Base-by-base conservation (phyloP, 805 yeast species). In the Yarrowia yakushimensis region DNA sequence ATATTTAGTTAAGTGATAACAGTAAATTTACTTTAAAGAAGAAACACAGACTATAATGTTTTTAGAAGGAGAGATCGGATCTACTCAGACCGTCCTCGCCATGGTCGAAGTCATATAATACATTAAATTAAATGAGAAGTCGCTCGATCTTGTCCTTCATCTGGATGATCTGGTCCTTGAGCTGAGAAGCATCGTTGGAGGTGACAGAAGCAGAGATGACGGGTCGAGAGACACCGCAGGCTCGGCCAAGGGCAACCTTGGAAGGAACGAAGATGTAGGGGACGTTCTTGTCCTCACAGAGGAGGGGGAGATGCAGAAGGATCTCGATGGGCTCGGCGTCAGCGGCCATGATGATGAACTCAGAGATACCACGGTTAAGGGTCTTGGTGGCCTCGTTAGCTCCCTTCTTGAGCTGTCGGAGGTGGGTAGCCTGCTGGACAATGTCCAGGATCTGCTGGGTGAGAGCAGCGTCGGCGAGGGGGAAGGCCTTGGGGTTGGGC, bases 361-460 rank as follows among this genome's bases (percentile, higher is more conserved):
- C 99, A 72, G 97, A 89, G 74, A 93, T 93, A 86, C 99, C 99
- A 84, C 98, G 89, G 88, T 93, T 93, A 81, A 93, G 85, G 72
- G 97, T 93, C 85, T 93, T 93, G 80, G 97, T 94, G 74, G 98
- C 96, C 82, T 94, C 99, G 78, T 94, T 94, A 71, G 99, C 99
- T 80, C 99, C 99, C 80, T 94, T 94, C 85, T 94, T 94, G 79
- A 94, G 85, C 81, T 94, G 99, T 83, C 98, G 91, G 77, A 94
- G 85, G 81, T 88, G 91, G 73, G 96, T 92, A 66, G 97, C 90
- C 82, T 94, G 99, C 82, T 94, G 99, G 72, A 90, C 94, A 76
- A 94, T 92, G 73, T 94, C 98, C 75, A 94, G 84, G 78, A 94
- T 93, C 81, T 93, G 97, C 82, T 94, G 97, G 69, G 96, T 81